phyloP scores from a whole-genome alignment of 73 alveolate species.

The Paramecium caudatum region DNA sequence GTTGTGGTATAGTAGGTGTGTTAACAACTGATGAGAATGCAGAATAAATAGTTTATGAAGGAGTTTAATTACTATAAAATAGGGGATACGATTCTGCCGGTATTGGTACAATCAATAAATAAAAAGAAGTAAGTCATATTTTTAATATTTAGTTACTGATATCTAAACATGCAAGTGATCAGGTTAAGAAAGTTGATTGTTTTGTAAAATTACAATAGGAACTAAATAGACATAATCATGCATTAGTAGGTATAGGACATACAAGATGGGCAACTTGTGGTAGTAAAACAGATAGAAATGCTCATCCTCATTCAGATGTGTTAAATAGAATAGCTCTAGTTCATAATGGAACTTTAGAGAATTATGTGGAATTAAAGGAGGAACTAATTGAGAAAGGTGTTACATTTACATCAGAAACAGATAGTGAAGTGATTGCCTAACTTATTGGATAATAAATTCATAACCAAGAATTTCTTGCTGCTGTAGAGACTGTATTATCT shows the following conservation, averaged over 20 bases:
- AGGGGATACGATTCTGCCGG: slow-evolving; percentile 97
- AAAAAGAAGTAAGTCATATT: slow-evolving; percentile 56
- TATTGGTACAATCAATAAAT: slow-evolving; percentile 82
- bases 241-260: slow-evolving; percentile 90
- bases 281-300: slow-evolving; percentile 89
- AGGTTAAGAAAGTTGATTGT: slow-evolving; percentile 86
- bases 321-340: slow-evolving; percentile 81
- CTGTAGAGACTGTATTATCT: slow-evolving; percentile 82
- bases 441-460: slow-evolving; percentile 81
- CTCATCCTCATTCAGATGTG: slow-evolving; percentile 94
- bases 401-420: slow-evolving; percentile 83
- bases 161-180: slow-evolving; percentile 85
- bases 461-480: slow-evolving; percentile 81
- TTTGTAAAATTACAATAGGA: slow-evolving; percentile 81
- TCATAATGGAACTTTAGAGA: slow-evolving; percentile 92
- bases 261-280: slow-evolving; percentile 97
- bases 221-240: slow-evolving; percentile 82
- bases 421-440: slow-evolving; percentile 90
- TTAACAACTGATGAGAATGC: slow-evolving; percentile 86
- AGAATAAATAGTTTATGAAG: slow-evolving; percentile 83
- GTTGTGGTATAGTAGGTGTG: slow-evolving; percentile 94
- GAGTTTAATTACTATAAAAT: slow-evolving; percentile 85
- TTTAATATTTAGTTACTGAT: slow-evolving; percentile 63
- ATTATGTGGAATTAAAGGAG: slow-evolving; percentile 80
- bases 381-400: slow-evolving; percentile 79